Evolutionary conservation across 2,329 filamentous ascomycete genomes (phyloP), one percentile per base, ranked within the genome.

Genomic region (Trichophyton benhamiae): DNA sequence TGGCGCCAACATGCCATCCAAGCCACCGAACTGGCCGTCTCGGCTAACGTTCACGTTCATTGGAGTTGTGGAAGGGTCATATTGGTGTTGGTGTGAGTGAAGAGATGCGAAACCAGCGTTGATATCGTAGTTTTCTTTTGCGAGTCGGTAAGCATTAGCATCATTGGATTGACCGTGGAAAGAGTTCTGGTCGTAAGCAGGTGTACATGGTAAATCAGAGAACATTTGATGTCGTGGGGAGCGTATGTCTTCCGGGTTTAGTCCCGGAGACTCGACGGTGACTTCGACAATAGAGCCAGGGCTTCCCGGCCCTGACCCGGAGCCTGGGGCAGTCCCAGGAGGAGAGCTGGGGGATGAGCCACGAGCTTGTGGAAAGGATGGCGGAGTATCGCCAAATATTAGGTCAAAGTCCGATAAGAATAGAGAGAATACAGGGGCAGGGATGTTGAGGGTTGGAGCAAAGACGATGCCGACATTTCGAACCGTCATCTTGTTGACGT

Each of bases 391-490:
- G 33, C 65, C 60, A 70, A 97, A 99, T 57, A 99, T 92, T 48
- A 82, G 83, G 65, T 88, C 82, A 70, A 90, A 96, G 69, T 97
- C 91, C 65, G 94, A 91, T 62, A 99, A 80, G 73, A 99, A 94
- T 73, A 95, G 82, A 2, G 91, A 91, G 72, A 99, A 96, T 9
- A 99, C 87, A 0, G 92, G 91, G 0, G 91, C 91, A 0, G 94
- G 92, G 49, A 99, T 96, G 72, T 97, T 97, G 60, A 99, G 81
- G 0, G 94, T 97, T 0, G 94, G 94, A 15, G 94, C 95, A 74
- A 99, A 99, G 61, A 99, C 92, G 68, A 99, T 97, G 65, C 94
- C 92, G 60, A 99, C 89, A 70, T 99, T 99, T 66, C 92, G 86
- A 60, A 96, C 89, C 9, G 89, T 96, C 94, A 99, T 99, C 80